These are phyloP conservation scores for Pseudognaphalium luteoalbum DNA, from an alignment of 129 eudicot genomes.

Conservation along the genomic window DNA sequence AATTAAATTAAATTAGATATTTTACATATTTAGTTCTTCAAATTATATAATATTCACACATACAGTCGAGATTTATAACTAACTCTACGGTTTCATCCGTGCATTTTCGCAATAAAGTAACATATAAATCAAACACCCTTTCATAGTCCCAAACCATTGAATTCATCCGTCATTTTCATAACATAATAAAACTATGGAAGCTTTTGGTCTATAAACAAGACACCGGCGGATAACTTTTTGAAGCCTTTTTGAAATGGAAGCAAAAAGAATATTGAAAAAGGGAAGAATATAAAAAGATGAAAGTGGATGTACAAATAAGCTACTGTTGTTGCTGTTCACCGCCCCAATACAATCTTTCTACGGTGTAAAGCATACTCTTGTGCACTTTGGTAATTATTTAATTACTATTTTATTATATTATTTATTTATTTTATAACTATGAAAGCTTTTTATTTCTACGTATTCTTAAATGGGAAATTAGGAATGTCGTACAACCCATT, in stretches of 20 bases:
- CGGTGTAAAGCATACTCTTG: constrained; percentile 34
- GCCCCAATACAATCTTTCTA: constrained; percentile 40
- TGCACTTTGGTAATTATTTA: constrained; percentile 6
- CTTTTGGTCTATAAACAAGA: not conserved
- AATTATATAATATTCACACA: no score
- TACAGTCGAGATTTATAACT: no score
- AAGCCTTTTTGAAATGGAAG: constrained; percentile 9
- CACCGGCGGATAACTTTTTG: not conserved
- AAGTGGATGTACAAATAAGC: constrained; percentile 31
- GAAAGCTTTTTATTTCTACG: constrained; percentile 1
- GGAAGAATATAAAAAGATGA: constrained; percentile 24
- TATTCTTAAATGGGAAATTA: not conserved
- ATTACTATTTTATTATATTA: not conserved
- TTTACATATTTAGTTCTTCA: no score
- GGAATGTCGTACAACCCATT: constrained; percentile 14
- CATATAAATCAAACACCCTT: not conserved
- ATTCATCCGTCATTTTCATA: not conserved
- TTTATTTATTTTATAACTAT: not conserved
- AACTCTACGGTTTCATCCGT: no score
- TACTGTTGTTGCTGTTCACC: constrained; percentile 20
- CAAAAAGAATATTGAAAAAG: constrained; percentile 3
- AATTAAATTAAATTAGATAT: no score
- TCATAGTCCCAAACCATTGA: not conserved
- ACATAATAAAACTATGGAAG: not conserved
- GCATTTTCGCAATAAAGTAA: not conserved